Percentiles rank a stretch among this genome's conserved stretches.
These are phyloP conservation scores for Austroboletus niveus DNA, from an alignment of 1,284 basidiomycete genomes.

Conservation along the genomic window DNA sequence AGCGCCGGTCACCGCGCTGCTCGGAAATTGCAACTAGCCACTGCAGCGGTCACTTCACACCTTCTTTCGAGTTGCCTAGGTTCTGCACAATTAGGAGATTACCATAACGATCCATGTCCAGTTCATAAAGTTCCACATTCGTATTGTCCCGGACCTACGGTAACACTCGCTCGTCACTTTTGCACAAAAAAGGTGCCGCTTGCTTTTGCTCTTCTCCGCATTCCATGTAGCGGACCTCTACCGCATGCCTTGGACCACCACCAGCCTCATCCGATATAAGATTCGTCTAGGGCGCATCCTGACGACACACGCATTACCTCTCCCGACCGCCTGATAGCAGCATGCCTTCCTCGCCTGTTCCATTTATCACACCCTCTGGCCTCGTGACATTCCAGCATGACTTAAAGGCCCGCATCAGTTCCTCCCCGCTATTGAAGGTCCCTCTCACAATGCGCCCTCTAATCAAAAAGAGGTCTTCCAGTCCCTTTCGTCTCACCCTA, in stretches of 20 bases:
- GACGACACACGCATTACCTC: constrained; percentile 18
- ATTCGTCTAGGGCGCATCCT: neutral
- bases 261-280: constrained; percentile 21
- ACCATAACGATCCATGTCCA: constrained; percentile 13
- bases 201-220: constrained; percentile 6
- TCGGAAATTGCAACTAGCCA: constrained; percentile 24
- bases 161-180: constrained; percentile 14
- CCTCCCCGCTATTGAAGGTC: constrained; percentile 25
- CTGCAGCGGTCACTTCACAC: constrained; percentile 16
- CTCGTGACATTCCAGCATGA: constrained; percentile 29
- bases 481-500: constrained; percentile 20
- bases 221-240: constrained; percentile 20
- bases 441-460: constrained; percentile 28
- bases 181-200: constrained; percentile 18
- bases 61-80: constrained; percentile 20
- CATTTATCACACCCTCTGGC: constrained; percentile 26
- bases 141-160: constrained; percentile 5
- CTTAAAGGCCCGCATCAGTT: constrained; percentile 30
- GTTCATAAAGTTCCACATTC: constrained; percentile 10
- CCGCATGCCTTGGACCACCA: constrained; percentile 18
- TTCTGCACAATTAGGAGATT: constrained; percentile 9
- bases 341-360: constrained; percentile 27
- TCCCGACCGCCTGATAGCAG: constrained; percentile 7
- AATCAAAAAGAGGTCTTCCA: constrained; percentile 29
- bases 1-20: constrained; percentile 21